Evolutionary conservation across 139 green algal species (phyloP).

Genomic region (Chara braunii): DNA sequence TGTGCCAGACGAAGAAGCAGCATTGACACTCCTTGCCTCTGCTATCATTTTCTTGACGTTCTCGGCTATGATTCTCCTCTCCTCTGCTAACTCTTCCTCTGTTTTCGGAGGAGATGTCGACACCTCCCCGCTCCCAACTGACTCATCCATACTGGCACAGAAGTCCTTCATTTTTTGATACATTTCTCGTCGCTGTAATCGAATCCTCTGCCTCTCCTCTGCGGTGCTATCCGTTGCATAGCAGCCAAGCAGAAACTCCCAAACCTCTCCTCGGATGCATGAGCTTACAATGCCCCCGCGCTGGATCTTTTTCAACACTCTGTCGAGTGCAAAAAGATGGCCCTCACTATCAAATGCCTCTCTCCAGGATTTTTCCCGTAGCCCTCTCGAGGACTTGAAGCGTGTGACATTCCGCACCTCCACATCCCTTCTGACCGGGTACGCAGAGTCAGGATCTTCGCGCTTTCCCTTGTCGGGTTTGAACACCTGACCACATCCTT

Average conservation of each 20-base stretch:
- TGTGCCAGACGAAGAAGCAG: neutral
- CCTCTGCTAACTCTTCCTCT: neutral
- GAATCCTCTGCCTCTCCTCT: slow-evolving; percentile 12
- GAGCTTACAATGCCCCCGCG: neutral
- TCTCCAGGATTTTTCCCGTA: neutral
- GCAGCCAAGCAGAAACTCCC: slow-evolving; percentile 34
- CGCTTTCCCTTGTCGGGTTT: too few species aligned
- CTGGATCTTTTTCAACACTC: too few species aligned
- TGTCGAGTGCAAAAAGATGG: neutral
- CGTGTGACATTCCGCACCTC: too few species aligned
- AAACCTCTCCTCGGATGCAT: slow-evolving; percentile 20
- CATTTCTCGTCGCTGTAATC: slow-evolving; percentile 6
- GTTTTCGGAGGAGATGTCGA: neutral
- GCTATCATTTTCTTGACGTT: too few species aligned
- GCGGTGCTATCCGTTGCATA: slow-evolving; percentile 12
- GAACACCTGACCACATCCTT: too few species aligned
- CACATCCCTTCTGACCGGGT: too few species aligned
- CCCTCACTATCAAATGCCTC: neutral
- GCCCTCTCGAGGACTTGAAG: too few species aligned
- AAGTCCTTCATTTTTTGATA: neutral
- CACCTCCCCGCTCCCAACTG: neutral
- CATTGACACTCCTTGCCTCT: too few species aligned
- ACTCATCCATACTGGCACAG: neutral
- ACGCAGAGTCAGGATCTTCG: too few species aligned
- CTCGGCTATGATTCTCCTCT: too few species aligned